Percentiles rank a stretch among this genome's conserved stretches.
Evolutionary conservation across 2,329 filamentous ascomycete species (phyloP).

Genomic region (Fusarium abutilonis): DNA sequence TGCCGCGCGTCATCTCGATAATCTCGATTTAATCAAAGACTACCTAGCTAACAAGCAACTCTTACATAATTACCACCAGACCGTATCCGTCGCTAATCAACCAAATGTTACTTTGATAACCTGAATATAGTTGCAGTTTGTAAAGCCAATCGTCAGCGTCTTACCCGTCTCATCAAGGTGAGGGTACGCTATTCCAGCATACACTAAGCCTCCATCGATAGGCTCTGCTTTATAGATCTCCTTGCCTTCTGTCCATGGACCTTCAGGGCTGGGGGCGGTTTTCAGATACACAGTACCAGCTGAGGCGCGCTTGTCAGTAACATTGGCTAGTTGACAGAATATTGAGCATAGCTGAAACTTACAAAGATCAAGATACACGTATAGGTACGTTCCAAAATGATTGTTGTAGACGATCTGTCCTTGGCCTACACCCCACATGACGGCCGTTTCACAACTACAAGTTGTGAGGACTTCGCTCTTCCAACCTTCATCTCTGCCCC

Average conservation of each 20-base stretch:
- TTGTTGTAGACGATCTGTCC: conserved; percentile 53
- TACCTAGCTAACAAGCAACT: too few species aligned
- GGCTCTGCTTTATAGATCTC: conserved; percentile 49
- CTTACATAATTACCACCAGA: too few species aligned
- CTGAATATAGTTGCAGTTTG: conserved; percentile 54
- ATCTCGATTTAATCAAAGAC: too few species aligned
- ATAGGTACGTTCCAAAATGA: conserved; percentile 50
- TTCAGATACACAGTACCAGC: conserved; percentile 28
- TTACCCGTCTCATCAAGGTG: conserved; percentile 50
- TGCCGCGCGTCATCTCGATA: too few species aligned
- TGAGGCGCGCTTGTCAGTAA: neutral
- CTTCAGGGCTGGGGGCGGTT: conserved; percentile 44
- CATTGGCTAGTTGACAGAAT: fast-evolving
- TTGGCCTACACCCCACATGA: conserved; percentile 52
- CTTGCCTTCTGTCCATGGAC: conserved; percentile 52
- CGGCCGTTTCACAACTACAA: conserved; percentile 51
- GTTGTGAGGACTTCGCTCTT: conserved; percentile 45
- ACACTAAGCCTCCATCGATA: conserved; percentile 47
- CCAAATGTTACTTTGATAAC: conserved; percentile 44
- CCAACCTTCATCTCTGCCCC: conserved; percentile 53
- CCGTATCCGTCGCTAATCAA: neutral
- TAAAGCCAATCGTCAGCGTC: conserved; percentile 53
- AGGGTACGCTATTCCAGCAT: conserved; percentile 53
- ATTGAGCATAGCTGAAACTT: neutral
- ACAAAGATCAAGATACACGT: conserved; percentile 46